Percentiles rank a stretch among this genome's conserved stretches.
Conservation (phyloP, 2,329 filamentous ascomycete genomes). For the Shiraia bambusicola region DNA sequence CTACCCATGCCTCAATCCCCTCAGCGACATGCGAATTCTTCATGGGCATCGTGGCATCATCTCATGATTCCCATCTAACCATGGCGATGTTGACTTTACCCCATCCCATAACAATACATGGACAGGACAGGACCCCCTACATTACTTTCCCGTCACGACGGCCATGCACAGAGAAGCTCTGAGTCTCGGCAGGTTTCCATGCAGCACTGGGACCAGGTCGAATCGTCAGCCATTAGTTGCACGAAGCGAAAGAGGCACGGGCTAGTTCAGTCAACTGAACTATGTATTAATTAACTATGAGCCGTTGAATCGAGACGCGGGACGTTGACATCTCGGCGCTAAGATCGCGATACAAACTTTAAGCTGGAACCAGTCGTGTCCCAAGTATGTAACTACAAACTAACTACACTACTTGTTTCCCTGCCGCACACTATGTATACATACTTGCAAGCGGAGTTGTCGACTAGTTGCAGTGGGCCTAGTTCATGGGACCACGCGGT, state of each 20-base stretch:
- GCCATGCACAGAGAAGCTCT: constrained; percentile 5
- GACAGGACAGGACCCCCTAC: constrained; percentile 12
- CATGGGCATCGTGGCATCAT: background rate
- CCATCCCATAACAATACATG: too few relatives aligned
- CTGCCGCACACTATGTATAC: too few relatives aligned
- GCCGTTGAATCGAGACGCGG: constrained; percentile 1
- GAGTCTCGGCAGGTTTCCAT: background rate
- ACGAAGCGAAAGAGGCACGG: background rate
- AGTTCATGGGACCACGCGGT: too few relatives aligned
- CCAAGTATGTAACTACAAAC: too few relatives aligned
- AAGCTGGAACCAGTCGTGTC: too few relatives aligned
- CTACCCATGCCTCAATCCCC: constrained; percentile 4
- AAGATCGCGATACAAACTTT: background rate
- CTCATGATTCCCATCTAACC: too few relatives aligned
- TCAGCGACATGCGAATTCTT: too few relatives aligned
- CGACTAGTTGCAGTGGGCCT: too few relatives aligned
- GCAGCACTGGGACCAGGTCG: background rate
- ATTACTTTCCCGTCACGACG: background rate
- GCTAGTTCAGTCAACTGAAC: background rate
- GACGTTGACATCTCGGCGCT: constrained; percentile 4
- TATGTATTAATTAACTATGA: background rate
- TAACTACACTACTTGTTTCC: too few relatives aligned
- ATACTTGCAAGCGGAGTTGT: too few relatives aligned
- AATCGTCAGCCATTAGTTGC: background rate
- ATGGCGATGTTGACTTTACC: too few relatives aligned